A percentile compares a stretch with the other conserved stretches of the same genome.
phyloP scores from a whole-genome alignment of 2,329 filamentous ascomycete species.

The Cladorrhinum sp. region DNA sequence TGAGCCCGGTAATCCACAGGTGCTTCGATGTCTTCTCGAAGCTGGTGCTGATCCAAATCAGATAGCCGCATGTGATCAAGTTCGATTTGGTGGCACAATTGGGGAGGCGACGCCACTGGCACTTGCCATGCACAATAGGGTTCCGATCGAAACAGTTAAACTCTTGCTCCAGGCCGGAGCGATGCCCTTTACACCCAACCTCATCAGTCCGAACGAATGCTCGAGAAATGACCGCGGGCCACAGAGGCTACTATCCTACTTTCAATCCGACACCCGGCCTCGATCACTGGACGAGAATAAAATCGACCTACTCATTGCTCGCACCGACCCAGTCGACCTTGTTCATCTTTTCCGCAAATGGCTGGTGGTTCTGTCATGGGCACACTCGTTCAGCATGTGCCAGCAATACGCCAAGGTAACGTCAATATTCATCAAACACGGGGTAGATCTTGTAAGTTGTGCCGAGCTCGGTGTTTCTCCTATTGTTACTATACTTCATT shows the following conservation, averaged over 20 bases:
- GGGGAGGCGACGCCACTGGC: slow-evolving; percentile 9
- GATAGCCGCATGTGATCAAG: not conserved
- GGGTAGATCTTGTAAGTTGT: slow-evolving; percentile 5
- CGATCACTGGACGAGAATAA: not conserved
- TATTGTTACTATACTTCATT: not conserved
- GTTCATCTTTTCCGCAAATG: not conserved
- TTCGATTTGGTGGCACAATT: too few species aligned
- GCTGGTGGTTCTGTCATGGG: not conserved
- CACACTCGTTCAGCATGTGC: slow-evolving; percentile 1
- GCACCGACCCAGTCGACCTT: not conserved
- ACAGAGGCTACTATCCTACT: too few species aligned
- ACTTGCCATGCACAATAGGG: slow-evolving; percentile 14
- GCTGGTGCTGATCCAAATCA: slow-evolving; percentile 19
- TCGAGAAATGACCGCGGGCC: too few species aligned
- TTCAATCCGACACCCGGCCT: not conserved
- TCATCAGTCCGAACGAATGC: not conserved
- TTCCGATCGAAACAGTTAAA: slow-evolving; percentile 18
- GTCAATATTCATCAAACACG: slow-evolving; percentile 3
- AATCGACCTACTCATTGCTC: not conserved
- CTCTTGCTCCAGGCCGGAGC: slow-evolving; percentile 12
- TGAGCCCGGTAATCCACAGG: slow-evolving; percentile 6
- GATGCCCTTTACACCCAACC: not conserved
- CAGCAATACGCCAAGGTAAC: not conserved
- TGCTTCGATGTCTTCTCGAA: slow-evolving; percentile 15
- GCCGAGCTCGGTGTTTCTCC: not conserved